Evolutionary conservation across 495 filamentous ascomycete species (phyloP).

Genomic region (Penicillium manginii): DNA sequence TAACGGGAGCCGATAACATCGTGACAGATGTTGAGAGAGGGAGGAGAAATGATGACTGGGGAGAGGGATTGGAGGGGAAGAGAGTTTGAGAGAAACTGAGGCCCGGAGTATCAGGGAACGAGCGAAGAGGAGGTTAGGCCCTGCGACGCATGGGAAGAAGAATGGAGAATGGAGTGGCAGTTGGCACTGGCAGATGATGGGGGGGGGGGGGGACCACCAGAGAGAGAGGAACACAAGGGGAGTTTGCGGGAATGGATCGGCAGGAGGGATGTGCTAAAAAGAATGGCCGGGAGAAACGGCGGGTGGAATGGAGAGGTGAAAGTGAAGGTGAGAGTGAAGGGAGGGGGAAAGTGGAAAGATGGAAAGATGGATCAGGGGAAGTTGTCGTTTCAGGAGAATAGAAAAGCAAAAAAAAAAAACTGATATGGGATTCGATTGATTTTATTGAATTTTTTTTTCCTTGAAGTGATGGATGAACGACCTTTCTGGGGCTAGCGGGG

Average conservation of each 20-base stretch:
- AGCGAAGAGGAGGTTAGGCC: slow-evolving; percentile 16
- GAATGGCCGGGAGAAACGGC: slow-evolving; percentile 11
- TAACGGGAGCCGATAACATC: slow-evolving; percentile 54
- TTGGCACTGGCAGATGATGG: slow-evolving; percentile 5
- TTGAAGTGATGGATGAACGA: neutral
- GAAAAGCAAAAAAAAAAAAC: no score
- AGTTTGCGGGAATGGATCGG: slow-evolving; percentile 46
- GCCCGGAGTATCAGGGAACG: slow-evolving; percentile 1
- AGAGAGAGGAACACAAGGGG: slow-evolving; percentile 14
- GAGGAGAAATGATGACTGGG: slow-evolving; percentile 1
- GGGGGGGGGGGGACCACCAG: slow-evolving; percentile 8
- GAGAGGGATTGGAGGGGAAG: slow-evolving; percentile 9
- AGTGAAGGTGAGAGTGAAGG: neutral
- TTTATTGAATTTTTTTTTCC: neutral
- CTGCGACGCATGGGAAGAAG: slow-evolving; percentile 25
- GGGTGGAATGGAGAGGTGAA: slow-evolving; percentile 19
- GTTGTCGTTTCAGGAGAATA: neutral
- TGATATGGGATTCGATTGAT: neutral
- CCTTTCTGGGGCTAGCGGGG: neutral
- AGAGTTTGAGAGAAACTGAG: neutral
- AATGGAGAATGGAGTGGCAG: slow-evolving; percentile 7
- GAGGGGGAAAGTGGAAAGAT: neutral
- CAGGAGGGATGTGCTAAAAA: slow-evolving; percentile 43
- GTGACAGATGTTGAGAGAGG: slow-evolving; percentile 18
- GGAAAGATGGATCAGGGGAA: slow-evolving; percentile 11